Base-by-base conservation (phyloP, 768 basidiomycete genomes). In the Tremella yokohamensis region DNA sequence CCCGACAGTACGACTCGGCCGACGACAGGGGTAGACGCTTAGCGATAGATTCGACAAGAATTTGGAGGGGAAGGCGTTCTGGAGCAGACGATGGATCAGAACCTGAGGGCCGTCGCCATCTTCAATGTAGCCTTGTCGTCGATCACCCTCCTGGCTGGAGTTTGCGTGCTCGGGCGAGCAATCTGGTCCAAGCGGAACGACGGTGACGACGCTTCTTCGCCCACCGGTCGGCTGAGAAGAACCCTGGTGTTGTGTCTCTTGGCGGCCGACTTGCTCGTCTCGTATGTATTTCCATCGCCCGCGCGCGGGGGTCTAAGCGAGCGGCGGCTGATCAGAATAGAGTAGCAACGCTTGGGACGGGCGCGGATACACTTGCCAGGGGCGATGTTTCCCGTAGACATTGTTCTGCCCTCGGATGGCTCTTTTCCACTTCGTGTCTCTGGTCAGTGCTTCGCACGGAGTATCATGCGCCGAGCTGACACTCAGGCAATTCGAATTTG, bases 401-500 rank as follows among this genome's bases (percentile, higher is more conserved):
- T 11, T 34, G 29, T 34, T 34, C 29, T 6, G 29, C 11, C 6
- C 29, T 34, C 6, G 29, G 29, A 4, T 34, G 29, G 29, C 29
- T 48, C 4, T 18, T 40, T 11, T 29, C 16, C 3, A 49, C 19
- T 22, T 22, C 42, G 11, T 45, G 42, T n/a, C 26, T 22, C 19
- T 18, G 49, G n/a, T 22, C 49, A 22, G n/a, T 29, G 6, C 18
- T 40, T n/a, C 44, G 26, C 12, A 38, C 39, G 19, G 47, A 9
- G 3, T 20, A 48, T 34, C 38, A n/a, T n/a, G 7, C n/a, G 11
- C 22, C 7, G 16, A 6, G 44, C 56, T 57, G 56, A 61, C 24
- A 3, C 20, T 20, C 34, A 61, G 60, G 60, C 63, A 65, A 49
- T 65, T 58, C 34, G 63, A 56, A 15, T 65, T 65, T 51, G 52